Evolutionary conservation across 1,139 yeast genomes (phyloP).

Genomic region (Nakaseomyces kungkrabaensis): DNA sequence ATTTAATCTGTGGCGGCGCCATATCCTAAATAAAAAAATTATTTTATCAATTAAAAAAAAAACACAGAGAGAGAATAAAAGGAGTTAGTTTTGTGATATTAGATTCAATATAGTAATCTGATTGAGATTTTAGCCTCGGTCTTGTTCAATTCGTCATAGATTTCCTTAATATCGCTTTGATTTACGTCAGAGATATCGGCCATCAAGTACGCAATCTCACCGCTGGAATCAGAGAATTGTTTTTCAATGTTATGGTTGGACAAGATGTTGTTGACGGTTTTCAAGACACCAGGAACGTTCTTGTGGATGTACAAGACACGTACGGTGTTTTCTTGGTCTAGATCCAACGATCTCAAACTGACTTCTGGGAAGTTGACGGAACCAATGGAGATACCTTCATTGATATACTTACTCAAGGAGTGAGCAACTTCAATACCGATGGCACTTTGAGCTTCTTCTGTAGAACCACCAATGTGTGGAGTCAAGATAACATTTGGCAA

Average conservation of each 20-base stretch:
- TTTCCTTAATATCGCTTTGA: conserved; percentile 67
- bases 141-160: conserved; percentile 78
- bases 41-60: background rate
- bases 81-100: background rate
- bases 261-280: conserved; percentile 91
- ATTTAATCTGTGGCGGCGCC: too few species aligned
- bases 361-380: conserved; percentile 99
- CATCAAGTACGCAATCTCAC: conserved; percentile 95
- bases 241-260: conserved; percentile 94
- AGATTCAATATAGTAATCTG: conserved; percentile 61
- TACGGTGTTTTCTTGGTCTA: conserved; percentile 80
- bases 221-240: conserved; percentile 93
- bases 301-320: conserved; percentile 94
- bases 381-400: conserved; percentile 93
- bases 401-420: conserved; percentile 79
- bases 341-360: conserved; percentile 74
- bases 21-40: too few species aligned
- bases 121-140: conserved; percentile 89
- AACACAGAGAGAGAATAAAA: background rate
- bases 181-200: conserved; percentile 92
- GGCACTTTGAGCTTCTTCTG: conserved; percentile 98
- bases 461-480: conserved; percentile 98
- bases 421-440: conserved; percentile 93
- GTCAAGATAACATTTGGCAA: conserved; percentile 85
- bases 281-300: conserved; percentile 97